Evolutionary conservation across 2,329 filamentous ascomycete genomes (phyloP), one percentile per base, ranked within the genome.

Genomic region (Colletotrichum brevisporum): DNA sequence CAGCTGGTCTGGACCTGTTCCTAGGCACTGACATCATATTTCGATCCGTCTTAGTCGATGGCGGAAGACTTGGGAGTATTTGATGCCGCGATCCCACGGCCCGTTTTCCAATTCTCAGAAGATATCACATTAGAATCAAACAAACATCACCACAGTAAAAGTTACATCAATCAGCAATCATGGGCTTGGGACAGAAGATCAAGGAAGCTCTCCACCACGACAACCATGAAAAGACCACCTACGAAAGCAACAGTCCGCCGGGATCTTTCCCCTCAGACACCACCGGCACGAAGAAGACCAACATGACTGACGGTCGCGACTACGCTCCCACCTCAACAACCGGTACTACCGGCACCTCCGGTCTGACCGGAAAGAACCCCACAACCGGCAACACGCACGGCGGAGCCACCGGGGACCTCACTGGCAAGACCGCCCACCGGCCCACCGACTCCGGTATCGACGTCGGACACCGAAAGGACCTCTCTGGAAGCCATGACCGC

Each of bases 121-220:
- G 24, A 21, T 24, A 54, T 13, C 51, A 65, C 18, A 16, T 15
- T 39, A 56, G 9, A 31, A 15, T 53, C 15, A 52, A 41, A 31
- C 31, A 53, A 43, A 43, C 56, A 27, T 54, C 5, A 50, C 13
- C 53, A 10, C 12, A 59, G 43, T 6, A 52, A 50, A 26, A 18
- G 2, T 45, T 10, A 26, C 9, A 59, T 31, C 15, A 57, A 53
- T 39, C 48, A 58, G 41, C 48, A 67, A 71, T 47, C 53, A 72
- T 72, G 71, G 71, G 71, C 61, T 60, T 72, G 45, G 69, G 39
- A 47, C 31, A 68, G n/a, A 72, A 72, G 58, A 71, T 72, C 27
- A 72, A 72, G 65, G 66, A 71, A 24, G 71, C 71, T 9, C 64
- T 72, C 36, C 69, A 72, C 41, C 31, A 69, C 47, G 57, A 71